Conservation (phyloP, 805 yeast genomes). For the Cyberlindnera lachancei region DNA sequence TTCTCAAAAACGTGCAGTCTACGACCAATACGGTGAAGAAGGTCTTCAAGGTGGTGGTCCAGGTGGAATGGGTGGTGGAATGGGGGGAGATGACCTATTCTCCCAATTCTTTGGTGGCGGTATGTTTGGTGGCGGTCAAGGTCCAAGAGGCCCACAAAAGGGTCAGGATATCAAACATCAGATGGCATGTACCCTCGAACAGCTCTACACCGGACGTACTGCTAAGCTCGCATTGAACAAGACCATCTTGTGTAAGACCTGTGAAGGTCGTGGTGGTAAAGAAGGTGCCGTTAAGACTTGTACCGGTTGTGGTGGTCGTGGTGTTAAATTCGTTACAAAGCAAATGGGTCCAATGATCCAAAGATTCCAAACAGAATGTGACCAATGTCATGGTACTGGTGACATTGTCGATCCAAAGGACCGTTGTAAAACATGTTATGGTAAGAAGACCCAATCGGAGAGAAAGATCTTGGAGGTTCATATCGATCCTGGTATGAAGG, state of each 20-base stretch:
- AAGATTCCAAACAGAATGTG: conserved; percentile 94
- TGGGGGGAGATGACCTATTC: conserved; percentile 67
- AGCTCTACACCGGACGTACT: conserved; percentile 87
- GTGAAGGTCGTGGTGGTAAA: conserved; percentile 96
- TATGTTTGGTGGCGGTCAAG: conserved; percentile 44
- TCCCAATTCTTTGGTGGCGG: conserved; percentile 79
- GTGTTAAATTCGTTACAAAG: conserved; percentile 85
- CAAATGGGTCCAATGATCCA: conserved; percentile 99
- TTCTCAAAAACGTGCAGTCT: conserved; percentile 77
- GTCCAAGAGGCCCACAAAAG: conserved; percentile 76
- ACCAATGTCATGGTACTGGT: conserved; percentile 87
- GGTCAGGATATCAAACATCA: conserved; percentile 91
- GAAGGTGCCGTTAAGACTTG: conserved; percentile 85
- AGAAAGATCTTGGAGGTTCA: conserved; percentile 92
- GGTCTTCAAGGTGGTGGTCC: conserved; percentile 80
- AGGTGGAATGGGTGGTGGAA: conserved; percentile 59
- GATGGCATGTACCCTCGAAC: conserved; percentile 81
- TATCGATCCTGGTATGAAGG: conserved; percentile 94
- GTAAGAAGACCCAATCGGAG: conserved; percentile 81
- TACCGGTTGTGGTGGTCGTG: conserved; percentile 82
- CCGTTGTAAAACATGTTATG: conserved; percentile 80
- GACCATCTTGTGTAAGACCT: conserved; percentile 78
- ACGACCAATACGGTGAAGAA: conserved; percentile 89
- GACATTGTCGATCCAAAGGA: conserved; percentile 81
- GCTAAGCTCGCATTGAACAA: conserved; percentile 91